Evolutionary conservation across 306 rosid genomes (phyloP), one percentile per base, ranked within the genome.

Genomic region (Pyrus bretschneideri): DNA sequence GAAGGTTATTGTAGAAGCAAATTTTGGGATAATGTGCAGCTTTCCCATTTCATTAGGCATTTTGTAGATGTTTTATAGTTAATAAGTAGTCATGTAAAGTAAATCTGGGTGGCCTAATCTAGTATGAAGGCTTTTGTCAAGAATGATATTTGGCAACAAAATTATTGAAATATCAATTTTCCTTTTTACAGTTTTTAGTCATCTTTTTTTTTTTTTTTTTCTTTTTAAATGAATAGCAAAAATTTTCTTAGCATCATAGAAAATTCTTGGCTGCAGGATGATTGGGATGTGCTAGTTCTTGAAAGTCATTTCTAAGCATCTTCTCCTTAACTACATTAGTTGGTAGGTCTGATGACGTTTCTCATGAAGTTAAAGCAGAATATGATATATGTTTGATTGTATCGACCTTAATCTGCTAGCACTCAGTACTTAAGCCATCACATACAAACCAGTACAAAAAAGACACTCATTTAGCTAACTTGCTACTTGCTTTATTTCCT

Each of bases 31-130:
- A 73, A 52, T 74, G 62, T 59, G 33, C 3, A 21, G 15, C 30
- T 79, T 66, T 74, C 46, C 70, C 25, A 22, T 80, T 77, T 46
- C 42, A 10, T 55, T 40, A 27, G 30, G 29, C 77, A 40, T 19
- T 67, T 73, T 23, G 38, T 23, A 38, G 35, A 61, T 44, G 45
- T 76, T 68, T 30, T 40, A 14, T 40, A 14, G 67, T 65, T 52
- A 40, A 46, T 54, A 64, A 42, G 46, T 61, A 33, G 29, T 33
- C 51, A 55, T 79, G 62, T 65, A 67, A 52, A 33, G 76, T 61
- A 13, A 42, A 52, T 71, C 13, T 7, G 38, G 60, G 57, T 63
- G 59, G 51, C 57, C 63, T 66, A 65, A 38, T 71, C 66, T 65
- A 10, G 6, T 5, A 13, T 54, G 66, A 21, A 67, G 6, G 57